A percentile compares a stretch with the other conserved stretches of the same genome.
Conservation (phyloP, 2,329 filamentous ascomycete genomes). For the Boeremia lycopersici region DNA sequence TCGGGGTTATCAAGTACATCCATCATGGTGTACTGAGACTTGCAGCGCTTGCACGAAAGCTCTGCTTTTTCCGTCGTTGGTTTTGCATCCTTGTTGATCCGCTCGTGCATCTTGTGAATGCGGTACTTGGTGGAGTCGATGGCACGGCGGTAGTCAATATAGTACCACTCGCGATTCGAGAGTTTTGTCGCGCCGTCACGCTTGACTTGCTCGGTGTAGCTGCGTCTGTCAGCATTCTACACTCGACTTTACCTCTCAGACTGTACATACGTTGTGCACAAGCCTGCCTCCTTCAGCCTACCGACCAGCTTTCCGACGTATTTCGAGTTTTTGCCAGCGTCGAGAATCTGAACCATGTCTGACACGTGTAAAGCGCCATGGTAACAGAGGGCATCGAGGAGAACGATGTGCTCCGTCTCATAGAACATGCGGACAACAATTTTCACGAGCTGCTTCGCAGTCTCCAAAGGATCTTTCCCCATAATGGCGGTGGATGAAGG, state of each 20-base stretch:
- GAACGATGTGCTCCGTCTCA: conserved; percentile 79
- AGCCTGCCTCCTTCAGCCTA: conserved; percentile 81
- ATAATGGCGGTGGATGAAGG: conserved; percentile 19
- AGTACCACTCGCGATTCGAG: conserved; percentile 91
- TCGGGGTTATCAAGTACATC: conserved; percentile 83
- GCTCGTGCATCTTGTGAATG: conserved; percentile 84
- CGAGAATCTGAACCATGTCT: conserved; percentile 83
- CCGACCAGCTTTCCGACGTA: conserved; percentile 89
- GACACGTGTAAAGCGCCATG: conserved; percentile 82
- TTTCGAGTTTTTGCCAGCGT: conserved; percentile 79
- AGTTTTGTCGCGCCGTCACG: conserved; percentile 82
- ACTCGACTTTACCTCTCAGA: conserved; percentile 6
- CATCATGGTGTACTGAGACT: conserved; percentile 84
- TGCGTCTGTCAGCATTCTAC: conserved; percentile 43
- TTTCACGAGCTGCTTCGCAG: conserved; percentile 79
- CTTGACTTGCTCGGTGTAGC: conserved; percentile 75
- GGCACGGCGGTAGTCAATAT: conserved; percentile 90
- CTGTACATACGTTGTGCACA: conserved; percentile 74
- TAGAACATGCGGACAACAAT: conserved; percentile 88
- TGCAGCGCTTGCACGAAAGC: conserved; percentile 81
- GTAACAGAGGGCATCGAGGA: conserved; percentile 78
- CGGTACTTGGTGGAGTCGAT: conserved; percentile 97
- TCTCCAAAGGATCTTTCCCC: conserved; percentile 61
- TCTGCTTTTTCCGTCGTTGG: conserved; percentile 86
- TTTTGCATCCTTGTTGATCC: conserved; percentile 82